Conservation (phyloP, 192 early-diverging fungal genomes). For the Powellomyces hirtus region DNA sequence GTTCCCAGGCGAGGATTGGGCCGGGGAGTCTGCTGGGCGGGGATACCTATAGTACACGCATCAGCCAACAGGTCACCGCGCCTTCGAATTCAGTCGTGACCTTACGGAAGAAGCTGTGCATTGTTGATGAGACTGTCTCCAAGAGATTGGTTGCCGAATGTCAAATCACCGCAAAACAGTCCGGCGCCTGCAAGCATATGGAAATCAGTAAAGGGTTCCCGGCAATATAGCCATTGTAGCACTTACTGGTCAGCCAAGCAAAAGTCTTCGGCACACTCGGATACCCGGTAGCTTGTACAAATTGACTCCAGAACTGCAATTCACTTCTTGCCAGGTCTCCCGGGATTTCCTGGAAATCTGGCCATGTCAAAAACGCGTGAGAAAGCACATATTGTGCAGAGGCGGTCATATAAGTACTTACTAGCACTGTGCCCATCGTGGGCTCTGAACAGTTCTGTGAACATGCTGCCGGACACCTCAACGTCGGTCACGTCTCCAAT, state of each 20-base stretch:
- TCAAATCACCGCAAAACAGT: slow-evolving; percentile 80
- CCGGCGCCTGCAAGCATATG: slow-evolving; percentile 58
- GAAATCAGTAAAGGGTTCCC: background rate
- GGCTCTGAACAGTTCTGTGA: slow-evolving; percentile 70
- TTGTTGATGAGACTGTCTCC: slow-evolving; percentile 81
- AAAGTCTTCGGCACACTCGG: slow-evolving; percentile 73
- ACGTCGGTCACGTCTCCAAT: slow-evolving; percentile 59
- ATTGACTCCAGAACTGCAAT: slow-evolving; percentile 69
- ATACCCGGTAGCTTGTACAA: slow-evolving; percentile 58
- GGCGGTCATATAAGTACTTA: no score
- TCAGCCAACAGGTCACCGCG: no score
- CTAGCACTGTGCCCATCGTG: slow-evolving; percentile 66
- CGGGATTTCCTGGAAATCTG: slow-evolving; percentile 70
- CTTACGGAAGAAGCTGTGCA: slow-evolving; percentile 78
- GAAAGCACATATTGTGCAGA: no score
- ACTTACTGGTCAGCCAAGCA: slow-evolving; percentile 83
- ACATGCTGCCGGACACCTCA: slow-evolving; percentile 63
- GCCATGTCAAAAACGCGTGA: no score
- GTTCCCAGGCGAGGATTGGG: background rate
- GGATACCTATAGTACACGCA: no score
- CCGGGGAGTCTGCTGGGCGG: background rate
- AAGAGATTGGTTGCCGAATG: slow-evolving; percentile 67
- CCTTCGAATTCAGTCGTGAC: background rate
- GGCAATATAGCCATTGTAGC: background rate
- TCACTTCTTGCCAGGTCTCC: slow-evolving; percentile 49